Base-by-base conservation (phyloP, 768 basidiomycete species). In the Clathrus columnatus region DNA sequence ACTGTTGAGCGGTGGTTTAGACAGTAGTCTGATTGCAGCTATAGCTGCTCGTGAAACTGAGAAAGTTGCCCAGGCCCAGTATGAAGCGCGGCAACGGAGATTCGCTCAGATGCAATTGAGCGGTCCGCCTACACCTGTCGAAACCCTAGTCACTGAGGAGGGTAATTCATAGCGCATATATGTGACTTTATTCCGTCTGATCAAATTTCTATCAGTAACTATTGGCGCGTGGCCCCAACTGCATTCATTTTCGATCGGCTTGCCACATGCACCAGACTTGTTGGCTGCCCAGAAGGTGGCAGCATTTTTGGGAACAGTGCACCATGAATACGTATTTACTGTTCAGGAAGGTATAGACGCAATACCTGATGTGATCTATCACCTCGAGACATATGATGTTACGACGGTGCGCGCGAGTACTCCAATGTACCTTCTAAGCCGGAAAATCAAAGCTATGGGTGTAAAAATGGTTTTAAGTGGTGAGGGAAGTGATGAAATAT, bases 391-490 rank as follows among this genome's bases (percentile, higher is more conserved):
- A 1, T 98, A 91, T 70, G 96, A 99, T 68, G 96, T 99, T 56
- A 99, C 96, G 26, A 99, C 96, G 36, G 91, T 97, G 48, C 86
- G 96, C 48, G 96, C 96, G 7, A 91, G 88, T 63, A 97, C 94
- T 4, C 96, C 96, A 2, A 99, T 99, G 96, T 98, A 98, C 71
- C 83, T 99, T 26, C 82, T 99, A 57, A 91, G 88, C 67, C 81
- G 96, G 48, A 98, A 99, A 74, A 94, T 99, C 75, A 99, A 98
- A 73, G 95, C 96, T 4, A 97, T 92, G 90, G 96, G 96, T 56
- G 96, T 99, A 51, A 99, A 99, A 75, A 99, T 99, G 96, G 96
- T 99, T 16, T 77, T 98, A 30, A 91, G 87, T 60, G 96, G 96
- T 17, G 96, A 99, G 71, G 96, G 96, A 36, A 91, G 89, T 59